These are phyloP conservation scores for Suhomyces faveliae DNA, from an alignment of 805 yeast species.

Conservation along the genomic window DNA sequence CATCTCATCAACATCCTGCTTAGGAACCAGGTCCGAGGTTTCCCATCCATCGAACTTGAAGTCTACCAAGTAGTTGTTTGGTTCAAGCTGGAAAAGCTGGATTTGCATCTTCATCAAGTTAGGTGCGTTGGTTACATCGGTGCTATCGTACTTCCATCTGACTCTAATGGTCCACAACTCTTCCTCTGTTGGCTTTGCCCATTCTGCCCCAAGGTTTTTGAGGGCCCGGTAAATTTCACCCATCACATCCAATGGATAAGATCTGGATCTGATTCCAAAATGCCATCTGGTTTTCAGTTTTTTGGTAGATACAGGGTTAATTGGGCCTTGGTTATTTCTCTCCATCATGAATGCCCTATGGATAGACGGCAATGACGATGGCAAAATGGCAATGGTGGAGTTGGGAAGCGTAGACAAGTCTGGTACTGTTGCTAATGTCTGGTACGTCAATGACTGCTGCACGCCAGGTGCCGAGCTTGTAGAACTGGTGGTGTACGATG, in stretches of 20 bases:
- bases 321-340: constrained; percentile 28
- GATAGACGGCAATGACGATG: constrained; percentile 90
- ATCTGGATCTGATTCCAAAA: constrained; percentile 93
- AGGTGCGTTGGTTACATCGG: constrained; percentile 44
- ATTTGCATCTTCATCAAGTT: constrained; percentile 96
- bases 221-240: constrained; percentile 95
- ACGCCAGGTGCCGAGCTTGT: constrained; percentile 41
- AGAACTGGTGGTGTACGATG: constrained; percentile 27
- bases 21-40: constrained; percentile 34
- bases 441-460: constrained; percentile 46
- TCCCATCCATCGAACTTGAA: constrained; percentile 99
- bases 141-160: constrained; percentile 72
- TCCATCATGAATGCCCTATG: constrained; percentile 91
- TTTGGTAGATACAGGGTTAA: constrained; percentile 63
- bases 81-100: constrained; percentile 92
- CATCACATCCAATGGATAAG: constrained; percentile 97
- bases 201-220: constrained; percentile 92
- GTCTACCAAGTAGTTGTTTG: constrained; percentile 92
- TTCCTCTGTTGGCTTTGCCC: constrained; percentile 94
- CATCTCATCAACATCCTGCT: constrained; percentile 60
- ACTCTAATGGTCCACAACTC: constrained; percentile 95
- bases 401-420: constrained; percentile 55
- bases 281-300: constrained; percentile 97
- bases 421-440: constrained; percentile 46
- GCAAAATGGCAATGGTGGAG: constrained; percentile 87